phyloP scores from a whole-genome alignment of 345 rosid species.

The Linum tenue region DNA sequence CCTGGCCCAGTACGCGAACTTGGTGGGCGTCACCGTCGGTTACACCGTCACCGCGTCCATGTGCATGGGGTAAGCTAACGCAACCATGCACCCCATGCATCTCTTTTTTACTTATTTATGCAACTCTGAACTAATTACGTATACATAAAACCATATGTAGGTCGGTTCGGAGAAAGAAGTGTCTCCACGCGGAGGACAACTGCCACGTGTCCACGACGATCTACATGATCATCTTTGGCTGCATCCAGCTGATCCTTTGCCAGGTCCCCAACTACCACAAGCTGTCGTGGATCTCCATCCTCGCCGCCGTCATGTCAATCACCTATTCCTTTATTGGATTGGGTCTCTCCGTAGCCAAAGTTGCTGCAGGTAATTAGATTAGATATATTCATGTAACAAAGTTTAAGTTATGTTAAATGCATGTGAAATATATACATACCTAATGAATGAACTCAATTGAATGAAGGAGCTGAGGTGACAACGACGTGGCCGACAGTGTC shows the following conservation, averaged over 20 bases:
- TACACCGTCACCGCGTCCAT: conserved; percentile 86
- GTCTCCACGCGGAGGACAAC: conserved; percentile 28
- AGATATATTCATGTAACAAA: too few relatives aligned
- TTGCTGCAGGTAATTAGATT: background rate
- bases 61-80: conserved; percentile 72
- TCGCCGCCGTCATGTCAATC: conserved; percentile 85
- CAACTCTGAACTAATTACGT: background rate
- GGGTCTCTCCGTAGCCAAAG: conserved; percentile 15
- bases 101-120: background rate
- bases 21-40: conserved; percentile 62
- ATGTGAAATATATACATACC: background rate
- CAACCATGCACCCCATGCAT: background rate
- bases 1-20: conserved; percentile 69
- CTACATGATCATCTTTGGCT: conserved; percentile 56
- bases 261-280: conserved; percentile 81
- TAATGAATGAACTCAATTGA: too few relatives aligned
- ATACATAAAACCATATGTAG: background rate
- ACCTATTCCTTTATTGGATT: conserved; percentile 66
- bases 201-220: conserved; percentile 40
- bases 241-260: conserved; percentile 59
- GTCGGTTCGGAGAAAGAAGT: background rate
- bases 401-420: too few relatives aligned
- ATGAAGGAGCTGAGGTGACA: background rate
- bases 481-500: background rate
- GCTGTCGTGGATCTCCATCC: conserved; percentile 78